Conservation (phyloP, 2,329 filamentous ascomycete genomes). For the Penicillium sp. region DNA sequence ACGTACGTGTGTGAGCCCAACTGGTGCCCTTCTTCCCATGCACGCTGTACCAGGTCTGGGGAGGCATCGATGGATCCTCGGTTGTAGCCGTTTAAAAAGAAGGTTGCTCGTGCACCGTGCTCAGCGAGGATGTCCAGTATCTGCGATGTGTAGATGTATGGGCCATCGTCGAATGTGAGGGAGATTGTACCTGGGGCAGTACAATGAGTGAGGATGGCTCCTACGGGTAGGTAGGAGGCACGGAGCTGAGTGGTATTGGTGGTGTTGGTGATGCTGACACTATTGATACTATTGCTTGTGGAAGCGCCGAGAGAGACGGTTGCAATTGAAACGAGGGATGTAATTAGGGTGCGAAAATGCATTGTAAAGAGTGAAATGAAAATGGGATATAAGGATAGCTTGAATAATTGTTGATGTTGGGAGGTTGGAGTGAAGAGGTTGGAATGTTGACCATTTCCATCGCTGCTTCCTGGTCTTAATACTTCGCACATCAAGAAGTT, state of each 20-base stretch:
- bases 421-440: neutral
- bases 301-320: conserved; percentile 2
- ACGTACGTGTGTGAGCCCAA: conserved; percentile 47
- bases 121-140: conserved; percentile 58
- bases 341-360: neutral
- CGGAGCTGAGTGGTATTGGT: neutral
- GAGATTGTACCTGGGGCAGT: conserved; percentile 56
- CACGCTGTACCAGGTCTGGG: conserved; percentile 31
- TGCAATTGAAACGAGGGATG: neutral
- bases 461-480: neutral
- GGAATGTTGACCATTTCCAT: neutral
- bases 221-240: conserved; percentile 31
- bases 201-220: conserved; percentile 46
- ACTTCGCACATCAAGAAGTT: neutral
- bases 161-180: conserved; percentile 66
- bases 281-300: neutral
- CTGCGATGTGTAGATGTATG: conserved; percentile 57
- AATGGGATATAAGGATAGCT: neutral
- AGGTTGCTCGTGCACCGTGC: conserved; percentile 62
- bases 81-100: conserved; percentile 57
- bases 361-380: neutral
- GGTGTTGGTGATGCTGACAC: neutral
- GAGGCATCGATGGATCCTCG: conserved; percentile 33
- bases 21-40: conserved; percentile 45
- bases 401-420: neutral